Base-by-base conservation (phyloP, 1,284 basidiomycete genomes). In the Trametes pubescens region DNA sequence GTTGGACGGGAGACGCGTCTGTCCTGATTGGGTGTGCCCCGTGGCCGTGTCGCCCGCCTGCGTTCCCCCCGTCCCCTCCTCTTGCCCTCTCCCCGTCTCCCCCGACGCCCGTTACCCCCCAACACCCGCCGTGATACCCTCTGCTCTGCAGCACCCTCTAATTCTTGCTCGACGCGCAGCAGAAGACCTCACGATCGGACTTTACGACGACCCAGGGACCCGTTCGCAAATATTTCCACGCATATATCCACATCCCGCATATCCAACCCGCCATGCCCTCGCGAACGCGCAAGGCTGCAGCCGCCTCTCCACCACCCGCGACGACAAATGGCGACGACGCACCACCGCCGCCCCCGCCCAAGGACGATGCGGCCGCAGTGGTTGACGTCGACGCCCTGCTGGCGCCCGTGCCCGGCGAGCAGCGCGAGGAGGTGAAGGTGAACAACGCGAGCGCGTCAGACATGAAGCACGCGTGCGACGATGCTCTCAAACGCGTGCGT, bases 391-490 rank as follows among this genome's bases (percentile, higher is more conserved):
- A 62, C 65, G 69, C 69, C 62, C 69, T 72, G 37, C 59, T 66
- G 1, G 64, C 64, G 48, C 71, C 71, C 14, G 61, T 66, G 24
- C 47, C 55, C 32, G 60, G 44, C 21, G 65, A 61, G 43, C 82
- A 84, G 48, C 82, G 89, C 56, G 91, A 94, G 55, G 78, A 81
- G 26, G 84, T 95, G 73, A 92, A 91, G 74, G 89, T 96, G 68
- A 98, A 98, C 83, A 93, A 91, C 71, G 84, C 89, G 29, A 94
- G 86, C 75, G 73, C 87, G 54, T 84, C 84, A 22, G 95, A 97
- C 74, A 86, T 98, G 75, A 97, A 97, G 81, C 89, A 90, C 71
- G 89, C 95, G 14, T 91, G 93, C 69, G 96, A 98, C 76, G 95
- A 97, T 80, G 90, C 91, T 44, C 80, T 97, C 66, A 94, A 93